phyloP scores from a whole-genome alignment of 805 yeast species.

The Ogataea wickerhamii region DNA sequence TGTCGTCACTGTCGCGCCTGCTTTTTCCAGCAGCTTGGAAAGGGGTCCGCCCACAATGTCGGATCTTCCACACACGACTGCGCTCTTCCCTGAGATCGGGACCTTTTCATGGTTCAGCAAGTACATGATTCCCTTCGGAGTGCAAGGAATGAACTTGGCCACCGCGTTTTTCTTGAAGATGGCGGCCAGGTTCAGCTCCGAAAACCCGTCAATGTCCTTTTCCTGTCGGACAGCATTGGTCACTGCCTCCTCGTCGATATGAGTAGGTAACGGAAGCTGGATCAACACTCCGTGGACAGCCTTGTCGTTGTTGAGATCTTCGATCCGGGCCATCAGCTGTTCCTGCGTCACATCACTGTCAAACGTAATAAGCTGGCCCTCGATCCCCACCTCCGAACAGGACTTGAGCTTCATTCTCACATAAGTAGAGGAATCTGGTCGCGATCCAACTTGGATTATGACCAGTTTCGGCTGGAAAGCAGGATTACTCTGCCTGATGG shows the following conservation, averaged over 20 bases:
- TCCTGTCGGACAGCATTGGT: slow-evolving; percentile 77
- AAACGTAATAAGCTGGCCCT: slow-evolving; percentile 61
- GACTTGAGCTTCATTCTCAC: slow-evolving; percentile 91
- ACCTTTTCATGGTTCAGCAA: slow-evolving; percentile 69
- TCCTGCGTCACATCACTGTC: slow-evolving; percentile 59
- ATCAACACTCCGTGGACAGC: slow-evolving; percentile 81
- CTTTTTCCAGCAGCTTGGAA: slow-evolving; percentile 72
- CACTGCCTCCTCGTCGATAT: slow-evolving; percentile 70
- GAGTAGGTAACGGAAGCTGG: slow-evolving; percentile 85
- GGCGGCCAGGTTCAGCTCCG: slow-evolving; percentile 85
- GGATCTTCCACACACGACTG: slow-evolving; percentile 91
- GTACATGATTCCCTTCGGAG: slow-evolving; percentile 90
- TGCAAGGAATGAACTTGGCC: slow-evolving; percentile 86
- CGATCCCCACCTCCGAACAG: slow-evolving; percentile 76
- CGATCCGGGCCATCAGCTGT: slow-evolving; percentile 56
- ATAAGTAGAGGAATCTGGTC: slow-evolving; percentile 90
- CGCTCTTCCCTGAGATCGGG: slow-evolving; percentile 69
- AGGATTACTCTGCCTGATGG: slow-evolving; percentile 39
- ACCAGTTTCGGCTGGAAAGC: slow-evolving; percentile 72
- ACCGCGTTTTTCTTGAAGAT: slow-evolving; percentile 80
- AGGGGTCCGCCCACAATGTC: slow-evolving; percentile 97
- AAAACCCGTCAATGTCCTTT: slow-evolving; percentile 96
- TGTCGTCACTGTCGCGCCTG: slow-evolving; percentile 84
- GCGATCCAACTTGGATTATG: slow-evolving; percentile 83
- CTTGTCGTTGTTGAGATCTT: slow-evolving; percentile 66